Base-by-base conservation (phyloP, 306 rosid species). In the Benincasa hispida region DNA sequence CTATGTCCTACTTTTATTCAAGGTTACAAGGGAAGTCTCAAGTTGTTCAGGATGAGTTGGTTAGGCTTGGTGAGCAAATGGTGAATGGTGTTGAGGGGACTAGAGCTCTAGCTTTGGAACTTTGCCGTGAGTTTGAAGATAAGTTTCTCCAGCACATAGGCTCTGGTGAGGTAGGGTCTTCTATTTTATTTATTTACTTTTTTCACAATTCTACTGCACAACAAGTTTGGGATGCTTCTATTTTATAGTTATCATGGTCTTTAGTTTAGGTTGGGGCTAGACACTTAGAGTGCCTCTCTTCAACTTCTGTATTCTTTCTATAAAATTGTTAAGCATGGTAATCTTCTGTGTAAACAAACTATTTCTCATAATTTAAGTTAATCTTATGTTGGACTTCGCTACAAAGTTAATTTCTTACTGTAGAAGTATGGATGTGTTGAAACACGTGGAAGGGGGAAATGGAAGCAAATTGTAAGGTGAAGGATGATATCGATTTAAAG, bases 41-140 rank as follows among this genome's bases (percentile, higher is more conserved):
- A 76, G 42, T 92, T 62, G 91, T 94, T 87, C 96, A 92, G 83
- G 96, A 92, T 69, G 99, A 94, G 87, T 85, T 94, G 81, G 96
- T 92, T 6, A 92, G 97, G 83, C 92, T 94, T 82, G 99, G 99
- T 74, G 99, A 88, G 78, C 89, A 90, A 67, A 83, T 94, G 96
- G 96, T 94, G 66, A 87, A 90, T 63, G 89, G 92, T 75, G 54
- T 97, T 11, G 99, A 94, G 87, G 99, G 99, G 24, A 94, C 96
- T 15, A 91, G 99, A 58, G 96, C 99, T 21, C 79, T 94, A 85
- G 99, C 99, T 77, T 77, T 92, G 92, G 98, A 94, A 86, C 99
- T 94, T 86, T 94, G 99, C 79, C 99, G 97, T 73, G 99, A 94
- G 81, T 94, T 92, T 81, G 99, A 94, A 87, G 99, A 94, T 85